Evolutionary conservation across 768 basidiomycete species (phyloP), one percentile per base, ranked within the genome.

Genomic region (Suillus fuscotomentosus): DNA sequence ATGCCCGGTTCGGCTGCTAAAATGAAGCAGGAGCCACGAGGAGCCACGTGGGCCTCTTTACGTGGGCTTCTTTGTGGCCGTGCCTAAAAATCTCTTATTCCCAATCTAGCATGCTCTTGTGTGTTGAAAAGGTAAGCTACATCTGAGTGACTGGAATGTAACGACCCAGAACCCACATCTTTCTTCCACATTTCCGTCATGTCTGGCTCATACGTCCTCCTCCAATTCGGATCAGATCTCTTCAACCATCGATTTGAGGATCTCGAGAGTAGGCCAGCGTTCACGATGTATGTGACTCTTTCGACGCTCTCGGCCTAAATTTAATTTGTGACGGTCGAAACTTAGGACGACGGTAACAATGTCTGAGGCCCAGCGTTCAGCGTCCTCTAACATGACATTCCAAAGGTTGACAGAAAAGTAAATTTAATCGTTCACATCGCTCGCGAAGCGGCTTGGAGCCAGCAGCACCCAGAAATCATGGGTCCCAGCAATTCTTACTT

Each of bases 401-500:
- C 48, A 15, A 65, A 89, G 87, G 86, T 83, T 56, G 83, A 82
- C 22, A 77, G 81, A 63, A 79, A 76, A 59, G 86, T 88, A 24
- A 90, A 89, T 74, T 75, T 83, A 34, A 81, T 92, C 65, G 80
- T 91, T 65, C 83, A 86, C 66, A 77, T 92, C 61, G 81, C 82
- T 47, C 85, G 91, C 20, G 89, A 92, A 70, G 73, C 80, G 0
- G 80, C 78, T 24, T 92, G 91, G 91, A 79, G 85, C 27, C 82
- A 86, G 69, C 86, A 86, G 62, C 86, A 91, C 70, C 84, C 86
- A 27, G 82, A 79, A 55, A 86, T 92, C 67, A 88, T 91, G 86
- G 91, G 91, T n/a, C 91, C 91, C n/a, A 84, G 82, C 65, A 88
- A 84, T 47, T 86, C 91, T 6, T 91, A 83, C 72, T 84, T 92